Percentiles rank a stretch among this genome's conserved stretches.
Conservation (phyloP, 257 asterid genomes). For the Ballota nigra region DNA sequence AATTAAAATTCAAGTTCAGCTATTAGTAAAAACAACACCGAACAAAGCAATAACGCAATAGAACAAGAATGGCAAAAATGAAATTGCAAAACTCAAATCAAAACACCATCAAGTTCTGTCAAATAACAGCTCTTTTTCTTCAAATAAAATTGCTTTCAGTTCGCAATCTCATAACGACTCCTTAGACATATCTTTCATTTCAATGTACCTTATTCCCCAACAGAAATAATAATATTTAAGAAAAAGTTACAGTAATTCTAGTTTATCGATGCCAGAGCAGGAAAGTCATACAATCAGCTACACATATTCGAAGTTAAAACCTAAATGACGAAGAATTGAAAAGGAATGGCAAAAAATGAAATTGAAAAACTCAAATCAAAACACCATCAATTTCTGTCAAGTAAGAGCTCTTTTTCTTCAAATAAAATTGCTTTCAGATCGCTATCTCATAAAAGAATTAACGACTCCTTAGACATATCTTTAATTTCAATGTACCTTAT, state of each 20-base stretch:
- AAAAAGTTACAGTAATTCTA: not conserved
- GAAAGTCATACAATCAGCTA: not conserved
- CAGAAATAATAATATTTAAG: not conserved
- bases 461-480: not conserved
- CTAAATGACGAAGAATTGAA: conserved; percentile 13
- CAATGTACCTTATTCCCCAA: not conserved
- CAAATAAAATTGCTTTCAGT: not conserved
- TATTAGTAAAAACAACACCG: not conserved
- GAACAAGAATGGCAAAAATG: not conserved
- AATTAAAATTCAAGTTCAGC: not conserved
- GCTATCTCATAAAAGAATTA: conserved; percentile 7
- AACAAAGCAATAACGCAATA: conserved; percentile 1
- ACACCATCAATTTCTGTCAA: not conserved
- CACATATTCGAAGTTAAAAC: conserved; percentile 1
- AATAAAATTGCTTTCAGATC: not conserved
- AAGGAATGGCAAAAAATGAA: not conserved
- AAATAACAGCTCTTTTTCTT: not conserved
- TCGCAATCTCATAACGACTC: conserved; percentile 1
- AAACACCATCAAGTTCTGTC: not conserved
- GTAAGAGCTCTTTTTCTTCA: not conserved
- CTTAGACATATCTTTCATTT: not conserved
- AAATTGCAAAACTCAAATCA: not conserved
- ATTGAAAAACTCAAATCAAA: too few relatives aligned
- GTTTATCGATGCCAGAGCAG: not conserved
- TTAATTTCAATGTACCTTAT: not conserved